Conservation (phyloP, 73 alveolate species). For the Symbiodinium pilosum region DNA sequence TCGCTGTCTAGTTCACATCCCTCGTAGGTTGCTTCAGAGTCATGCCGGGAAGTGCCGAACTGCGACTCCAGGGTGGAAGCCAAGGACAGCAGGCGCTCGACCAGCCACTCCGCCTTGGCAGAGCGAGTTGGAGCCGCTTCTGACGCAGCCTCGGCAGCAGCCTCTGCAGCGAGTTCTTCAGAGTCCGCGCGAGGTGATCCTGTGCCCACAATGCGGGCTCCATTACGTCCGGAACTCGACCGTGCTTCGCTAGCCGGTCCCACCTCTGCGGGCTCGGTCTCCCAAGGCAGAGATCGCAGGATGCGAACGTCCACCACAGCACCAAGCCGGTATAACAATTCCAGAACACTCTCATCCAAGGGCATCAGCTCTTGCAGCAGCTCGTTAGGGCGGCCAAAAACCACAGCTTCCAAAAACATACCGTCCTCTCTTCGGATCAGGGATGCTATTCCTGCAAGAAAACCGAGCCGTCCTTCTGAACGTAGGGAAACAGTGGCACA, state of each 20-base stretch:
- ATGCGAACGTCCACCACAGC: conserved; percentile 32
- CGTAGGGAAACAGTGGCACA: conserved; percentile 55
- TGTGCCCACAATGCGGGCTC: too few relatives aligned
- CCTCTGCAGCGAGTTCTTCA: too few relatives aligned
- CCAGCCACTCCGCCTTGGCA: conserved; percentile 84
- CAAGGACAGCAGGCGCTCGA: conserved; percentile 43
- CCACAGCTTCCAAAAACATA: conserved; percentile 25
- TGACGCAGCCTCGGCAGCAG: conserved; percentile 41
- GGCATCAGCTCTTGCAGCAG: conserved; percentile 55
- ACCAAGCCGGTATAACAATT: conserved; percentile 31
- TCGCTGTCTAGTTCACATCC: conserved; percentile 27
- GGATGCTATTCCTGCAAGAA: conserved; percentile 17
- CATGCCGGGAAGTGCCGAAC: not conserved
- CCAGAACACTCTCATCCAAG: conserved; percentile 17
- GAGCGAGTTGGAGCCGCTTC: conserved; percentile 50
- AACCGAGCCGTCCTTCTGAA: conserved; percentile 19
- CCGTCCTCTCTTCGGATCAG: not conserved
- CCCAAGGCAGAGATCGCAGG: conserved; percentile 60
- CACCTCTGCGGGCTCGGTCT: not conserved
- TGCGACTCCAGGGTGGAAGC: conserved; percentile 45
- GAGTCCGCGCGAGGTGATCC: too few relatives aligned
- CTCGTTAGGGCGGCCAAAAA: conserved; percentile 80
- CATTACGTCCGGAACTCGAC: too few relatives aligned
- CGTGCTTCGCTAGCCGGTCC: not conserved
- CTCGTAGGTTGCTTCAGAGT: conserved; percentile 15